phyloP scores from a whole-genome alignment of 225 moss, liverwort and hornwort species.

The Sphagnum contortum region DNA sequence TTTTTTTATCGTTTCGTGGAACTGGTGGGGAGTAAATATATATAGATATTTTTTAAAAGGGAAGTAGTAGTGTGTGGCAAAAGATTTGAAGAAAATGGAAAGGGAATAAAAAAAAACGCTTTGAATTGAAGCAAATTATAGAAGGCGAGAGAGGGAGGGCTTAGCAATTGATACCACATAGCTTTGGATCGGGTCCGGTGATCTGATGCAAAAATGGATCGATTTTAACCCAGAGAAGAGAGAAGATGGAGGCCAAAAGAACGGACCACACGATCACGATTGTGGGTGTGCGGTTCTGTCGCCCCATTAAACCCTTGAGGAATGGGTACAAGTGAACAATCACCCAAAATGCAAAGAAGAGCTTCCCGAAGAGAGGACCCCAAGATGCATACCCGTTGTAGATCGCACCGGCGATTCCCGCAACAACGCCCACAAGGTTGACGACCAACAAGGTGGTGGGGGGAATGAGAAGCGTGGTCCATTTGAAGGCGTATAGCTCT shows the following conservation, averaged over 20 bases:
- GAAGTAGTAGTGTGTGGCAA: too few relatives aligned
- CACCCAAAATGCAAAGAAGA: constrained; percentile 95
- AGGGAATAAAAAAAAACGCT: too few relatives aligned
- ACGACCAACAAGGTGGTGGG: constrained; percentile 73
- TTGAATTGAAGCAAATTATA: too few relatives aligned
- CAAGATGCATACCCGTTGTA: constrained; percentile 78
- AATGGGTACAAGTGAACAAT: constrained; percentile 88
- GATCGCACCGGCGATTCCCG: constrained; percentile 75
- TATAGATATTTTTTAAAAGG: too few relatives aligned
- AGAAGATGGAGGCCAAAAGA: constrained; percentile 79
- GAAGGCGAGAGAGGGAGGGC: background rate
- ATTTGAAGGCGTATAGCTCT: constrained; percentile 76
- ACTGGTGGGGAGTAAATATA: too few relatives aligned
- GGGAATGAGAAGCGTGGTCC: constrained; percentile 71
- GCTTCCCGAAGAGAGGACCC: constrained; percentile 85
- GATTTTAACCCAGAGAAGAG: constrained; percentile 80
- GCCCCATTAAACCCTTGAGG: constrained; percentile 85
- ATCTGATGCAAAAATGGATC: constrained; percentile 65
- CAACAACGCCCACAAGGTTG: constrained; percentile 78
- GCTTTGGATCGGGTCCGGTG: constrained; percentile 36
- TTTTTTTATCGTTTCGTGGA: too few relatives aligned
- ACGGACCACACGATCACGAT: constrained; percentile 86
- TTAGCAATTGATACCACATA: constrained; percentile 71
- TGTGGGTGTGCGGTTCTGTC: constrained; percentile 79
- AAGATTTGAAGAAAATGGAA: too few relatives aligned